A percentile compares a stretch with the other conserved stretches of the same genome.
Evolutionary conservation across 352 stramenopile genomes (phyloP).

Genomic region (Pythium vanterpoolii): DNA sequence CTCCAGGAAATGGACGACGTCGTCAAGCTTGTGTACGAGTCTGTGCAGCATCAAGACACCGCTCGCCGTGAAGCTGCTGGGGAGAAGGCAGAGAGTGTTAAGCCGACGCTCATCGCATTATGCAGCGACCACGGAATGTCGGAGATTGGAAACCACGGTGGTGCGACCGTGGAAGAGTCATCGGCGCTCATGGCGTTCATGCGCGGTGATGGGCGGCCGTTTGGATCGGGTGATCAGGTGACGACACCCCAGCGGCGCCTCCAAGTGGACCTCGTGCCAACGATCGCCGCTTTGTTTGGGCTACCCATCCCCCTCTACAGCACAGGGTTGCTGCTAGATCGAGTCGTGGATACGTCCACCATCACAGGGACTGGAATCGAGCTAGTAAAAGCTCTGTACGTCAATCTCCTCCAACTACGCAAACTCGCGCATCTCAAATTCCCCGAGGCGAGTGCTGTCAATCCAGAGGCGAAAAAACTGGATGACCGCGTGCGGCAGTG

Average conservation of each 20-base stretch:
- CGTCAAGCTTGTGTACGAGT: slow-evolving; percentile 53
- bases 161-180: slow-evolving; percentile 79
- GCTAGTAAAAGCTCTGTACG: slow-evolving; percentile 29
- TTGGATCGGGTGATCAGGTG: background rate
- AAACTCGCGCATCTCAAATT: slow-evolving; percentile 50
- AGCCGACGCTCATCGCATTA: slow-evolving; percentile 67
- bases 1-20: slow-evolving; percentile 82
- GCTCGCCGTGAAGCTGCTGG: slow-evolving; percentile 8
- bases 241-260: slow-evolving; percentile 8
- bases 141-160: slow-evolving; percentile 85
- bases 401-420: slow-evolving; percentile 64
- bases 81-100: slow-evolving; percentile 15
- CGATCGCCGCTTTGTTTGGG: slow-evolving; percentile 68
- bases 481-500: background rate
- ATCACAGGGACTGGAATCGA: background rate
- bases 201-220: slow-evolving; percentile 34
- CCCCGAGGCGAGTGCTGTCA: slow-evolving; percentile 19
- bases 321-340: slow-evolving; percentile 60
- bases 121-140: slow-evolving; percentile 90
- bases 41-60: slow-evolving; percentile 57
- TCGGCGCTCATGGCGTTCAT: slow-evolving; percentile 82
- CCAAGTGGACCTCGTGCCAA: slow-evolving; percentile 81
- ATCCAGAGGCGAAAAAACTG: slow-evolving; percentile 28
- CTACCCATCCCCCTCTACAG: slow-evolving; percentile 64
- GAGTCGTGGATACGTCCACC: slow-evolving; percentile 22